Percentiles rank a stretch among this genome's conserved stretches.
phyloP scores from a whole-genome alignment of 331 rosid genomes.

The Quercus lobata region DNA sequence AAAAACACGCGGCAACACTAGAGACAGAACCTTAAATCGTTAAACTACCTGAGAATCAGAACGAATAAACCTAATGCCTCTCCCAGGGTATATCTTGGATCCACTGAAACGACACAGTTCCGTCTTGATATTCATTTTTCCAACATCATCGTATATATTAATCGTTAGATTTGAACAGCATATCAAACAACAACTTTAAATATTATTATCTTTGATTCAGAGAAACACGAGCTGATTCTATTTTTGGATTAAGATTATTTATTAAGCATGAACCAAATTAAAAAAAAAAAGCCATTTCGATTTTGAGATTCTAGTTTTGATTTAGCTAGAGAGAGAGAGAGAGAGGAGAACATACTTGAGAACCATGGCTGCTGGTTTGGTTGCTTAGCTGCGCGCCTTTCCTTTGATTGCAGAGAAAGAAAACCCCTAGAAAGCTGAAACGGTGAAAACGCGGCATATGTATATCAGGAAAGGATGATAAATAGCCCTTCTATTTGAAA shows the following conservation, averaged over 20 bases:
- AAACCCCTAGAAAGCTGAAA: slow-evolving; percentile 38
- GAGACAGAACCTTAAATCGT: too few relatives aligned
- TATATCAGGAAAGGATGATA: slow-evolving; percentile 2
- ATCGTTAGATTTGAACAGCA: not conserved
- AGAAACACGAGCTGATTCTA: too few relatives aligned
- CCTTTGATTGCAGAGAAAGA: too few relatives aligned
- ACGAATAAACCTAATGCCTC: slow-evolving; percentile 68
- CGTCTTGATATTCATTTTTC: slow-evolving; percentile 34
- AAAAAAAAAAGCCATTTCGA: too few relatives aligned
- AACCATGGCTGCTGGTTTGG: slow-evolving; percentile 46
- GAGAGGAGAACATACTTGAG: slow-evolving; percentile 40
- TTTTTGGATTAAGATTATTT: too few relatives aligned
- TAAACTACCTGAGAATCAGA: slow-evolving; percentile 69
- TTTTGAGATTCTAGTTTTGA: too few relatives aligned
- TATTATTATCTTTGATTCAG: too few relatives aligned
- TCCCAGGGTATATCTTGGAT: slow-evolving; percentile 76
- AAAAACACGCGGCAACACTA: too few relatives aligned
- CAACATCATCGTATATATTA: slow-evolving; percentile 8
- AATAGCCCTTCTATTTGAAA: not conserved
- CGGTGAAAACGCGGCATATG: slow-evolving; percentile 1
- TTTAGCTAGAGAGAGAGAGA: not conserved
- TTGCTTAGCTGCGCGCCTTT: not conserved
- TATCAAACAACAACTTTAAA: not conserved
- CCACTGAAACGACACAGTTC: slow-evolving; percentile 92
- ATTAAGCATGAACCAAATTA: too few relatives aligned